phyloP scores from a whole-genome alignment of 306 rosid species.

The Psophocarpus tetragonolobus region DNA sequence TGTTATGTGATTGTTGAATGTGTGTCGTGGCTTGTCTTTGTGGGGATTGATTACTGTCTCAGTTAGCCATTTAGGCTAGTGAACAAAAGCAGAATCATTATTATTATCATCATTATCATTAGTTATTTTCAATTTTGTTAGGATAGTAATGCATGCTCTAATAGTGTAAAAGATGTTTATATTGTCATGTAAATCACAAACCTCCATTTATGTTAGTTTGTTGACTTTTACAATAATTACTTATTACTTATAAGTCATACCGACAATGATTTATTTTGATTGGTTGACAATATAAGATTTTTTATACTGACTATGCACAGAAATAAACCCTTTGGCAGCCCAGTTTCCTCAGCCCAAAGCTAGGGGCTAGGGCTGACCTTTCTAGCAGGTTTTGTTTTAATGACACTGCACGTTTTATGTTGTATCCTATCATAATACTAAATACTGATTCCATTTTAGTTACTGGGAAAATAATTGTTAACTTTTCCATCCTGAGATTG shows the following conservation, averaged over 20 bases:
- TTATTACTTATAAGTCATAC: neutral
- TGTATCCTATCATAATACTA: neutral
- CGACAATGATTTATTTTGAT: neutral
- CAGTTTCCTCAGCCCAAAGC: neutral
- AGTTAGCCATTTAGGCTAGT: neutral
- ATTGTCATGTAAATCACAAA: neutral
- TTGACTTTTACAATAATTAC: neutral
- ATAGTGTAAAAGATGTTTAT: neutral
- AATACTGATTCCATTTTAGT: neutral
- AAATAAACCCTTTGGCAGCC: neutral
- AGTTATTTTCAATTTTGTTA: neutral
- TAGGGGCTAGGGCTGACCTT: neutral
- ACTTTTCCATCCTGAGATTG: conserved; percentile 9
- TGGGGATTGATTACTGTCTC: conserved; percentile 1
- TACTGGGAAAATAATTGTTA: neutral
- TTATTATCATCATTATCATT: neutral
- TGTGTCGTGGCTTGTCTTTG: neutral
- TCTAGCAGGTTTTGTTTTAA: neutral
- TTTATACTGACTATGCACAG: neutral
- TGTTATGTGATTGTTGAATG: neutral
- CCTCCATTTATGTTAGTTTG: neutral
- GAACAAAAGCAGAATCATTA: neutral
- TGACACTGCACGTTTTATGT: conserved; percentile 13
- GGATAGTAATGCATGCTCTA: neutral
- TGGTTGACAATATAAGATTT: neutral